These are phyloP conservation scores for Tilletiopsis washingtonensis DNA, from an alignment of 1,284 basidiomycete species.

Conservation along the genomic window DNA sequence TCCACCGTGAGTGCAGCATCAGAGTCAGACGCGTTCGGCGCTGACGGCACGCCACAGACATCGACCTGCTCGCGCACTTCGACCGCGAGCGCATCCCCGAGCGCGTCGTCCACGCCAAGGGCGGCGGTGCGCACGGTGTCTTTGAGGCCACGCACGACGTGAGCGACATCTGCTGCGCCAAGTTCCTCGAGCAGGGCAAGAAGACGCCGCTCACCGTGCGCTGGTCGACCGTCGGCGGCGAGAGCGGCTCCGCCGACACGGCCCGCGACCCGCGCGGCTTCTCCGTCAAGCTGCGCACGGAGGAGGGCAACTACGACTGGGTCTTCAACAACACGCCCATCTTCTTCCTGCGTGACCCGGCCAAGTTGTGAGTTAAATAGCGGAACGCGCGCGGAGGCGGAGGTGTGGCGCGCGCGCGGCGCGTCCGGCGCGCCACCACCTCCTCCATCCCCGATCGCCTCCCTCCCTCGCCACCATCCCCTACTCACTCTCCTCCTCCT, in stretches of 20 bases:
- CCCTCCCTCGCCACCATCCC: too few relatives aligned
- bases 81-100: slow-evolving; percentile 91
- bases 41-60: too few relatives aligned
- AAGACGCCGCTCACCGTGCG: slow-evolving; percentile 36
- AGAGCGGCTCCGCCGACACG: slow-evolving; percentile 63
- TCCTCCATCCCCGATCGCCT: too few relatives aligned
- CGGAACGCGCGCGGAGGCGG: too few relatives aligned
- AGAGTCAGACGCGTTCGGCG: too few relatives aligned
- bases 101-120: slow-evolving; percentile 61
- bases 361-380: too few relatives aligned
- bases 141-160: slow-evolving; percentile 70
- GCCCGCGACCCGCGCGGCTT: slow-evolving; percentile 89
- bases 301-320: slow-evolving; percentile 56
- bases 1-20: too few relatives aligned
- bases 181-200: slow-evolving; percentile 33
- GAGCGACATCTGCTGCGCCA: slow-evolving; percentile 67
- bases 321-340: slow-evolving; percentile 30
- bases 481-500: too few relatives aligned
- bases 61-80: slow-evolving; percentile 74
- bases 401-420: too few relatives aligned
- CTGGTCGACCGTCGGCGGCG: slow-evolving; percentile 35
- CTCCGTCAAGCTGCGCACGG: slow-evolving; percentile 78
- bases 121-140: slow-evolving; percentile 74
- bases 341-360: slow-evolving; percentile 20
- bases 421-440: too few relatives aligned